Base-by-base conservation (phyloP, 768 basidiomycete genomes). In the Tephrocybe rancida region DNA sequence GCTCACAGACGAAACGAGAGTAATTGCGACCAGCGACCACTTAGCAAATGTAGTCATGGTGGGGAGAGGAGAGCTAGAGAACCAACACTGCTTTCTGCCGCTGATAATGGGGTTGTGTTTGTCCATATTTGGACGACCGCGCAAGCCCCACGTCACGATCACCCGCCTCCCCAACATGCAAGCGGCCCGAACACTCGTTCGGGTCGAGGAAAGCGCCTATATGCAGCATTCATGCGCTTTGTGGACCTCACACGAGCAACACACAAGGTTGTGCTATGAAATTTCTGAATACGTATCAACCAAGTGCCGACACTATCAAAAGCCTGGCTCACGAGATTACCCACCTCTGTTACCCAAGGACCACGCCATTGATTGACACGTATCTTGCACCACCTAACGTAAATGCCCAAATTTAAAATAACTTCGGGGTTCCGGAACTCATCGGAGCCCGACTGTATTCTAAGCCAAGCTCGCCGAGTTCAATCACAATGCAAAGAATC, bases 21-120 rank as follows among this genome's bases (percentile, higher is more conserved):
- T 71, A 22, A 77, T 67, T 50, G 77, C 74, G 42, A 80, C 58
- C 58, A 78, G 44, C 32, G 74, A 73, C 72, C 75, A 77, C 57
- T 73, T 69, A 50, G 72, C 55, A 58, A 79, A 56, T 55, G 66
- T 60, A 61, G 72, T 64, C 78, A 79, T 81, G 71, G 67, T 79
- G 71, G 73, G 67, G 55, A 58, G 53, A 56, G 60, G 50, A 48
- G 57, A 58, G 34, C 58, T 57, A 57, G 56, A 59, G 61, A 64
- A 42, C 3, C 37, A 50, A 54, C 49, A 26, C 45, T 25, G 43
- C 47, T 45, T 51, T 25, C 39, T 16, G 29, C n/a, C n/a, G 54
- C 58, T 62, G 65, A 69, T 67, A 70, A 64, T 50, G 50, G 54
- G 61, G 44, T 51, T 35, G 44, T 72, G 62, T 71, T 72, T 66